phyloP scores from a whole-genome alignment of 495 filamentous ascomycete species.

The Penicillium ucsense region DNA sequence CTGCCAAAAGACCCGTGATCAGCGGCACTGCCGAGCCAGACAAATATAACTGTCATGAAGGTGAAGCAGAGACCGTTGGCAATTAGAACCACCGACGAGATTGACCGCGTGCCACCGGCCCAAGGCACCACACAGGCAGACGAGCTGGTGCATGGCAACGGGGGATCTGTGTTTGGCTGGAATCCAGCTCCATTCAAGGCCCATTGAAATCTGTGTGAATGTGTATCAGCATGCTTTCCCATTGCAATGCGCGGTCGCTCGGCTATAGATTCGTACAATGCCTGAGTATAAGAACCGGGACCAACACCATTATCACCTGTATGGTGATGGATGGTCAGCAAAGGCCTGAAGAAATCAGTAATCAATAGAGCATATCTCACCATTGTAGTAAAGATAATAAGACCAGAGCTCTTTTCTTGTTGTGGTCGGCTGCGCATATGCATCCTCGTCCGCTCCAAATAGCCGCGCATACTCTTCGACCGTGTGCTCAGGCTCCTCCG shows the following conservation, averaged over 20 bases:
- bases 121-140: slow-evolving; percentile 39
- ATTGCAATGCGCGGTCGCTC: too few species aligned
- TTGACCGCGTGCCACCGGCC: slow-evolving; percentile 33
- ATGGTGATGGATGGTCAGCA: neutral
- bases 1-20: slow-evolving; percentile 42
- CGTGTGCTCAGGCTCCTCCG: slow-evolving; percentile 6
- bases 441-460: slow-evolving; percentile 30
- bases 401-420: slow-evolving; percentile 39
- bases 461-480: slow-evolving; percentile 29
- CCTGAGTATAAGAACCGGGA: slow-evolving; percentile 36
- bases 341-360: neutral
- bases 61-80: slow-evolving; percentile 43
- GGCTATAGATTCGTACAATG: slow-evolving; percentile 20
- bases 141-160: slow-evolving; percentile 28
- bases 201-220: slow-evolving; percentile 31
- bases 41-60: slow-evolving; percentile 41
- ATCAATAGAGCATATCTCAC: slow-evolving; percentile 1
- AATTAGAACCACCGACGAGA: slow-evolving; percentile 38
- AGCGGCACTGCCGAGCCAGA: slow-evolving; percentile 39
- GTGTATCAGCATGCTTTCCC: neutral
- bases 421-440: slow-evolving; percentile 35
- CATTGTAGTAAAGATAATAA: slow-evolving; percentile 42
- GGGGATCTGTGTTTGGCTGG: slow-evolving; percentile 33
- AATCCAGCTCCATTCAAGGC: slow-evolving; percentile 34
- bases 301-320: slow-evolving; percentile 41